Base-by-base conservation (phyloP, 2,329 filamentous ascomycete species). In the Colletotrichum incanum region DNA sequence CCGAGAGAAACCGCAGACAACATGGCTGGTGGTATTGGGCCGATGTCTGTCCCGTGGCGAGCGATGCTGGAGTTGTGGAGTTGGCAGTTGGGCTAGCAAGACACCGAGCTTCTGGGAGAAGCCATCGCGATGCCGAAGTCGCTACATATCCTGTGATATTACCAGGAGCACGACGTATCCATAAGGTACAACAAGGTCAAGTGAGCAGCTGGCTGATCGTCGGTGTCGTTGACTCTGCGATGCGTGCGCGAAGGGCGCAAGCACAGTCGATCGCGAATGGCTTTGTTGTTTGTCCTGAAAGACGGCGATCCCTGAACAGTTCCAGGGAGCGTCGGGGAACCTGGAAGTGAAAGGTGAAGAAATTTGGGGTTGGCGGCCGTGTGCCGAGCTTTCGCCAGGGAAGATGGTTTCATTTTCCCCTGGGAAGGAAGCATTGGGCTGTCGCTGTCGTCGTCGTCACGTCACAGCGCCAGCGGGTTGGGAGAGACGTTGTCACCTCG, bases 111-210 rank as follows among this genome's bases (percentile, higher is more conserved):
- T 28, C 20, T 23, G 26, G 31, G 23, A 26, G 65, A 72, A 28
- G 70, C 59, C 69, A 72, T 72, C 69, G 54, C 65, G 65, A 72
- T 55, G 43, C 49, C 56, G 58, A 45, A 37, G 45, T 34, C 56
- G 52, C 58, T 47, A 54, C 45, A 34, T 63, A n/a, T 59, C 45
- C 26, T 54, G 54, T 45, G 45, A 50, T 37, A 50, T 28, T 43
- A 41, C 66, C 16, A 49, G 52, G 54, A 55, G 56, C 28, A 59
- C 45, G 31, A 26, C 28, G 52, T 63, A 39, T 28, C n/a, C 16
- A 28, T 50, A 11, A 28, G 18, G 49, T n/a, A 34, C 60, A 55
- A 37, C 52, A 55, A 23, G 26, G 37, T 14, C 26, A 20, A 28
- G 26, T 43, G 41, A 7, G 16, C 11, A 20, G 26, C 61, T 23